These are phyloP conservation scores for Aspergillus intermedius DNA, from an alignment of 2,329 filamentous ascomycete genomes.

Conservation along the genomic window DNA sequence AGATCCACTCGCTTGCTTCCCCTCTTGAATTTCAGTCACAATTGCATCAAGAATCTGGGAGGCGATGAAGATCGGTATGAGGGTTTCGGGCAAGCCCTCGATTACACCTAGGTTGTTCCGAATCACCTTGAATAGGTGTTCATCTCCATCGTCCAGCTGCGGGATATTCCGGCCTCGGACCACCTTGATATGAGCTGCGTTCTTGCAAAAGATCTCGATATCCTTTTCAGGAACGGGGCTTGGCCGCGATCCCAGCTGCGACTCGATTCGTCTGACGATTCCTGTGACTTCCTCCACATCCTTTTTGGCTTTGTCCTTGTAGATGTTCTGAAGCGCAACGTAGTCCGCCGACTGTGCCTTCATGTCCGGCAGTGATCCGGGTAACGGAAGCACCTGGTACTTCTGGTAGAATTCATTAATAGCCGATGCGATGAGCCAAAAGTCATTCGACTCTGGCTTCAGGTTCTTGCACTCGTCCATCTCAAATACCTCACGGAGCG, in stretches of 20 bases:
- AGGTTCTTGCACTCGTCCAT: constrained; percentile 54
- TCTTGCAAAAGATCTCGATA: constrained; percentile 90
- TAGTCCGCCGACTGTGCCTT: constrained; percentile 90
- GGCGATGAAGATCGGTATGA: constrained; percentile 64
- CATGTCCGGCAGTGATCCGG: constrained; percentile 91
- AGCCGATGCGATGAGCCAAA: constrained; percentile 85
- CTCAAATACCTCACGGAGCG: constrained; percentile 71
- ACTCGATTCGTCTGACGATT: constrained; percentile 54
- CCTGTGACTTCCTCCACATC: constrained; percentile 70
- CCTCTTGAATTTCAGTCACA: constrained; percentile 50
- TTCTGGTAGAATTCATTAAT: constrained; percentile 68
- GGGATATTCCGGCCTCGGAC: constrained; percentile 59
- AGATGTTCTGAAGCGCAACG: constrained; percentile 82
- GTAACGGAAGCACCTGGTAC: constrained; percentile 69
- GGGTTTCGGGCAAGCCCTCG: constrained; percentile 45
- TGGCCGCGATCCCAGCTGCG: constrained; percentile 41
- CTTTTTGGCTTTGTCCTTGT: constrained; percentile 76
- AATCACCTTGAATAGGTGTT: constrained; percentile 37
- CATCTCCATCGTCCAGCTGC: constrained; percentile 37
- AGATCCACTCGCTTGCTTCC: constrained; percentile 10
- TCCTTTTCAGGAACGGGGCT: constrained; percentile 59
- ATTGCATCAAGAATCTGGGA: constrained; percentile 44
- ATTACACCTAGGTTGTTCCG: constrained; percentile 23
- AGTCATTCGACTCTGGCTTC: constrained; percentile 51
- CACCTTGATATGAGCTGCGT: constrained; percentile 85